Base-by-base conservation (phyloP, 768 basidiomycete genomes). In the Xerocomellus chrysenteron region DNA sequence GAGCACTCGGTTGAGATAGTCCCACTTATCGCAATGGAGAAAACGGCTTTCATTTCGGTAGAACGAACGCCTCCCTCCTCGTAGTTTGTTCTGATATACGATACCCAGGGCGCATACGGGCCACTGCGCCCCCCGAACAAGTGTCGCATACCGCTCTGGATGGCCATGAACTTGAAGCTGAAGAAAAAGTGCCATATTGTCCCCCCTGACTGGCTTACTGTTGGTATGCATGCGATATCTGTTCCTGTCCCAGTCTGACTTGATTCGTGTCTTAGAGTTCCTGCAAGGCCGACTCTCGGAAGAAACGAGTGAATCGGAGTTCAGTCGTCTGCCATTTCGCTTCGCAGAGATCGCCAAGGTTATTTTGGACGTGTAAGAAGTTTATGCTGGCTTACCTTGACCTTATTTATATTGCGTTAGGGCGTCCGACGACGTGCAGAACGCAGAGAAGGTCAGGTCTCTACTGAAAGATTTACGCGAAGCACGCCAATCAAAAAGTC, bases 161-260 rank as follows among this genome's bases (percentile, higher is more conserved):
- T 99, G 78, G 97, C 96, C 0, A 76, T 91, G 3, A 93, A 96
- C 67, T 77, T 98, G 48, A 99, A 99, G 75, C 70, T 87, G 66
- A 97, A 98, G 79, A 90, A 91, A 70, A 95, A 94, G 73, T 98
- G 96, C 59, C 86, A 92, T 62, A 93, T 99, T 48, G 80, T 98
- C 14, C 80, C 93, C 2, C 97, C 97, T 4, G 79, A 82, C 32
- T 99, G 97, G 97, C 77, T 99, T 30, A 84, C 78, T 59, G 82
- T 90, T 41, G 93, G 94, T 95, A 59, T 57, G 89, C 47, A 44
- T 49, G 35, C 11, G 17, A n/a, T 32, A 8, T 2, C 9, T 55
- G 36, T 54, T 28, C 28, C 19, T 56, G 39, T 47, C 26, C 47
- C 39, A 24, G 44, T 55, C 52, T 5, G 28, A 48, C 43, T 42